A percentile compares a stretch with the other conserved stretches of the same genome.
phyloP scores from a whole-genome alignment of 1,284 basidiomycete species.

The Cryptococcus hybrid region DNA sequence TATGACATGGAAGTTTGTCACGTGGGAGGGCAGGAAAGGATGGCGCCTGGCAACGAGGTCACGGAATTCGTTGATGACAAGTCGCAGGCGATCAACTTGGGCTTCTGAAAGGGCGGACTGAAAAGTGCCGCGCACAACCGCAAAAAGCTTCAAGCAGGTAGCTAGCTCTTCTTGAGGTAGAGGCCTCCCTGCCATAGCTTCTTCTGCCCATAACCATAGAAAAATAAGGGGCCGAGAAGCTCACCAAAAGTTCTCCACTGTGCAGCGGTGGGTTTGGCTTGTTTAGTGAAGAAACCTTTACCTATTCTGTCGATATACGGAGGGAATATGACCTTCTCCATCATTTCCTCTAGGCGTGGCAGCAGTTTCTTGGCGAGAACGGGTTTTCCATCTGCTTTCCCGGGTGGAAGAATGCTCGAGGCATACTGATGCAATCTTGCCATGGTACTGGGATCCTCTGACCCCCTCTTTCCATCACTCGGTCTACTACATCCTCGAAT shows the following conservation, averaged over 20 bases:
- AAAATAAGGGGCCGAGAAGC: not conserved
- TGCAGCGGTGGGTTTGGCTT: not conserved
- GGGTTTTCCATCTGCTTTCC: not conserved
- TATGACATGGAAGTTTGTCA: not conserved
- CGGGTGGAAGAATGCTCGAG: too few species aligned
- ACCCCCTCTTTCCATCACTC: too few species aligned
- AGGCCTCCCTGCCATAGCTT: not conserved
- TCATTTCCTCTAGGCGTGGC: not conserved
- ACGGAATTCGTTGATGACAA: not conserved
- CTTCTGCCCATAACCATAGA: not conserved
- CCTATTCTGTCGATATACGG: not conserved
- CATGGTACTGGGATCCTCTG: too few species aligned
- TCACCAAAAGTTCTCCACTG: not conserved
- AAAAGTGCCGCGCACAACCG: not conserved
- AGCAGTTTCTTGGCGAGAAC: not conserved
- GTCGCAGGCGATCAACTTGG: not conserved
- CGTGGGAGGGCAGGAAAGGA: not conserved
- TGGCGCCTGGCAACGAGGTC: not conserved
- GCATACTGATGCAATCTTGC: too few species aligned
- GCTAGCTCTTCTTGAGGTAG: not conserved
- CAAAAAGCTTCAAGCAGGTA: not conserved
- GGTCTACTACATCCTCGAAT: too few species aligned
- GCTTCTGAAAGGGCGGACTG: not conserved
- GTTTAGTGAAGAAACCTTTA: not conserved
- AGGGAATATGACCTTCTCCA: not conserved